Evolutionary conservation across 331 rosid genomes (phyloP), one percentile per base, ranked within the genome.

Genomic region (Phaseolus coccineus): DNA sequence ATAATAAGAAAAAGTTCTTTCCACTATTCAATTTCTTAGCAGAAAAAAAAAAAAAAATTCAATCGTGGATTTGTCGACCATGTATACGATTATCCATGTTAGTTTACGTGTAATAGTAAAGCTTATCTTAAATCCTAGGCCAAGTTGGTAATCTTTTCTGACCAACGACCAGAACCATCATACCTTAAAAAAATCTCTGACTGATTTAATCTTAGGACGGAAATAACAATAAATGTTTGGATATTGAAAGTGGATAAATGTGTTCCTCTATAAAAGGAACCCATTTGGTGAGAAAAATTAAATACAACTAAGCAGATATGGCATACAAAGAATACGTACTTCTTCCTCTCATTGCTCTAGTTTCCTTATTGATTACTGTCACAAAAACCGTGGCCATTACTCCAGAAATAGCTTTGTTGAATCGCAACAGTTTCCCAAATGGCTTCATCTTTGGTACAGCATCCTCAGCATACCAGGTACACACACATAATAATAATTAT

Each of bases 391-490:
- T 40, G 44, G 1, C 12, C 33, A 52, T 58, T 12, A 30, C 37
- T 11, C 13, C 52, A 0, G 22, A 68, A 6, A n/a, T 69, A 56
- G 58, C 44, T 40, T 70, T 46, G 2, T 62, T 87, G 16, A 87
- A 85, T 52, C 76, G 87, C 1, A 80, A 51, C 31, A 55, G 33
- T 77, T 88, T 88, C 64, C 87, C 89, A 0, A 16, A 1, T 1
- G 89, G 79, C 42, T 88, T 88, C 80, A 70, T 75, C 53, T 84
- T 85, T 71, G 87, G 84, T 14, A 76, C 85, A 24, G 85, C 83
- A 48, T 84, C 87, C 15, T 35, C 86, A 0, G 46, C 81, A 0
- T 85, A 80, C 50, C 87, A 81, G 73, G 79, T 62, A 57, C n/a
- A 4, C 15, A 1, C 7, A 51, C 12, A 19, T 3, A 15, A 52